Evolutionary conservation across 176 grass and related monocot genomes (phyloP).

Genomic region (Ampelocalamus luodianensis): DNA sequence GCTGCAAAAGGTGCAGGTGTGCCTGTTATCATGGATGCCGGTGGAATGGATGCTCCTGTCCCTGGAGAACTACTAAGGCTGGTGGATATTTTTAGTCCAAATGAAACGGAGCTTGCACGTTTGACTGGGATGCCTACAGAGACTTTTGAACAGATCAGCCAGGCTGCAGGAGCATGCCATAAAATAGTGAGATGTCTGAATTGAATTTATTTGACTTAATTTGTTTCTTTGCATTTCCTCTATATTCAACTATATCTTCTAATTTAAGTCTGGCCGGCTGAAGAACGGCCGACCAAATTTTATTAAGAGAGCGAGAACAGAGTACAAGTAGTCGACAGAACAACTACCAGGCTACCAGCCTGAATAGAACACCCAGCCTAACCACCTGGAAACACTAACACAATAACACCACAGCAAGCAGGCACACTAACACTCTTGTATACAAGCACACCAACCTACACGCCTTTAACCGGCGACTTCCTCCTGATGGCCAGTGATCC

Average conservation of each 20-base stretch:
- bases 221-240: slow-evolving; percentile 16
- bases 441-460: too few relatives aligned
- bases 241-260: background rate
- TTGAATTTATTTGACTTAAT: slow-evolving; percentile 24
- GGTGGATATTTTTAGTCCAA: slow-evolving; percentile 95
- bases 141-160: slow-evolving; percentile 78
- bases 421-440: too few relatives aligned
- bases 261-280: too few relatives aligned
- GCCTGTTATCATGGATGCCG: slow-evolving; percentile 90
- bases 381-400: too few relatives aligned
- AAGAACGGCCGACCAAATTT: too few relatives aligned
- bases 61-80: slow-evolving; percentile 74
- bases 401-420: too few relatives aligned
- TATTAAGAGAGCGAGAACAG: too few relatives aligned
- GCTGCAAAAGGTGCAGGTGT: slow-evolving; percentile 84
- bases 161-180: slow-evolving; percentile 72
- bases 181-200: slow-evolving; percentile 62
- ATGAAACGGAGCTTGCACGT: slow-evolving; percentile 93
- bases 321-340: too few relatives aligned
- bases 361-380: too few relatives aligned
- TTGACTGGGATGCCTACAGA: slow-evolving; percentile 82
- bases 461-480: too few relatives aligned
- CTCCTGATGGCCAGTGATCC: too few relatives aligned
- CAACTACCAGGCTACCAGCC: too few relatives aligned
- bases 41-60: slow-evolving; percentile 87